Evolutionary conservation across 1,139 yeast genomes (phyloP).

Genomic region (Zygosaccharomyces pseudobailii): DNA sequence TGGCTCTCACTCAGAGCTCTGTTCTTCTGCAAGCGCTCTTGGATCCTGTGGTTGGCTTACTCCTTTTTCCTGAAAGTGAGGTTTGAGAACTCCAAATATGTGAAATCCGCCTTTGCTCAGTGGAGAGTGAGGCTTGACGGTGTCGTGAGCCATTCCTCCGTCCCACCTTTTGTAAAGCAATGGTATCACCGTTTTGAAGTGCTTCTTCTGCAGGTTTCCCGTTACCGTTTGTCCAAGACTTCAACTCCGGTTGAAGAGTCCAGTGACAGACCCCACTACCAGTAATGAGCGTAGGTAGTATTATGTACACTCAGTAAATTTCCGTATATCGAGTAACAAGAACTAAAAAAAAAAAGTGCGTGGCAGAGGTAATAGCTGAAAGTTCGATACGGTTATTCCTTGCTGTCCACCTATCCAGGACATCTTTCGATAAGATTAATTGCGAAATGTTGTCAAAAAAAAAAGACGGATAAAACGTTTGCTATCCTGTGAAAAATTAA

Average conservation of each 20-base stretch:
- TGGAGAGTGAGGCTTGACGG: conserved; percentile 73
- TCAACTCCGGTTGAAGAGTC: conserved; percentile 6
- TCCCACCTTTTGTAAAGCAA: conserved; percentile 56
- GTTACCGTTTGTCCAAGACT: conserved; percentile 18
- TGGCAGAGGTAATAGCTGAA: neutral
- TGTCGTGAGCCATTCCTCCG: conserved; percentile 48
- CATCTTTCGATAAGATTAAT: too few species aligned
- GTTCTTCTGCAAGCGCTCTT: conserved; percentile 59
- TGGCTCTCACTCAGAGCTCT: conserved; percentile 49
- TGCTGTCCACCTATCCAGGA: too few species aligned
- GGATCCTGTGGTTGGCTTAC: conserved; percentile 56
- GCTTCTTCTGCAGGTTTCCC: conserved; percentile 20
- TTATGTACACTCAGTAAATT: neutral
- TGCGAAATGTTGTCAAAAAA: too few species aligned
- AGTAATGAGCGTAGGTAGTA: neutral
- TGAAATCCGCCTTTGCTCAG: conserved; percentile 63
- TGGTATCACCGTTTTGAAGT: conserved; percentile 58
- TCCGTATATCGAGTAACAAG: neutral
- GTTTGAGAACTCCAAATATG: conserved; percentile 70
- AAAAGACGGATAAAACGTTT: too few species aligned
- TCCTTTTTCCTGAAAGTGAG: conserved; percentile 68
- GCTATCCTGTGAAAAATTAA: too few species aligned
- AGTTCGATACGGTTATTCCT: too few species aligned
- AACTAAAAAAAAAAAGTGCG: neutral
- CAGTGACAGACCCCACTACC: neutral